Conservation (phyloP, 1,284 basidiomycete species). For the Omphalotus olearius region DNA sequence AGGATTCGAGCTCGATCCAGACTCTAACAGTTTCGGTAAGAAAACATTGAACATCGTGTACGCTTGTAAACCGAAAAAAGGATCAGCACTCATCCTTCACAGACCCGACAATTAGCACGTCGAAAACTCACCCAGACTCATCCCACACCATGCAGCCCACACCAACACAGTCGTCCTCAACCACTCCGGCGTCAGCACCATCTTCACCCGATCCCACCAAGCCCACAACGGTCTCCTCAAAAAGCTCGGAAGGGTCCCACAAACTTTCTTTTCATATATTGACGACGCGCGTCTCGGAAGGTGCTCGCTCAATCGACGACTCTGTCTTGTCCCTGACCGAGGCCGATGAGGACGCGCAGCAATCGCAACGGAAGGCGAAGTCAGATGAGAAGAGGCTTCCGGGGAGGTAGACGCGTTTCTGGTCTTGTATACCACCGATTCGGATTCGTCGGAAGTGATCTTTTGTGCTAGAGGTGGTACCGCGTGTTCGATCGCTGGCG, state of each 20-base stretch:
- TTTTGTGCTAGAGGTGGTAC: not conserved
- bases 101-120: conserved; percentile 1
- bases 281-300: conserved; percentile 23
- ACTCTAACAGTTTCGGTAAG: conserved; percentile 85
- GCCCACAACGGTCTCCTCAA: conserved; percentile 49
- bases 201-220: conserved; percentile 69
- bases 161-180: conserved; percentile 77
- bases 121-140: conserved; percentile 66
- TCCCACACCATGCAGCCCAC: conserved; percentile 80
- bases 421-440: not conserved
- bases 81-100: not conserved
- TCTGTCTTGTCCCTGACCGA: conserved; percentile 15
- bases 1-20: conserved; percentile 19
- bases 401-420: not conserved
- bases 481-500: conserved; percentile 5
- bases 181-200: conserved; percentile 84
- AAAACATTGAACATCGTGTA: conserved; percentile 98
- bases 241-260: conserved; percentile 40
- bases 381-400: not conserved
- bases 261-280: conserved; percentile 39
- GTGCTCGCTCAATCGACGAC: conserved; percentile 17
- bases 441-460: not conserved
- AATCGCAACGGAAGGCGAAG: not conserved
- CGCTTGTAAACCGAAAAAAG: conserved; percentile 48
- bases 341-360: not conserved